Evolutionary conservation across 768 basidiomycete species (phyloP), one percentile per base, ranked within the genome.

Genomic region (Boletellus emodensis): DNA sequence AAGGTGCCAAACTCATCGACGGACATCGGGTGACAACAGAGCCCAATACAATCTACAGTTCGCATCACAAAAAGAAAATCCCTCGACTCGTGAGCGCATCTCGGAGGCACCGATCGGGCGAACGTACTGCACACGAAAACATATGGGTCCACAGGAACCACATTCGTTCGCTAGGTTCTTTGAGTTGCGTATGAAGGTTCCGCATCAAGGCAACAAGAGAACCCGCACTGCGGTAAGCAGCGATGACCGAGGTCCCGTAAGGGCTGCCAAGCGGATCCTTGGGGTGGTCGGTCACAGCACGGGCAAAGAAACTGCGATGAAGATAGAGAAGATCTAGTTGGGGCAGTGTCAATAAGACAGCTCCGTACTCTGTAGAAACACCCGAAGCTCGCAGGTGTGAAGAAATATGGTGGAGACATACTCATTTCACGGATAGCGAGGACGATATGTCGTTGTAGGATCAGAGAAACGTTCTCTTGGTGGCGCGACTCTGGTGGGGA

Each of bases 21-120:
- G 86, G 85, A 66, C 85, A 87, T 44, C 85, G 75, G 15, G 86
- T 88, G 11, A 87, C 85, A 33, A 88, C 85, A 18, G 85, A 84
- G 33, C 85, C 85, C 41, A 88, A 68, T 44, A 88, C 74, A 54
- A 88, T 87, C 83, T 62, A 42, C 37, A 26, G 35, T 50, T 54
- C 44, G 24, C 20, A 33, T 45, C 44, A 38, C 14, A 37, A 42
- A 39, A 41, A 37, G 35, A 5, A 48, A 51, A 53, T 55, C 34
- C 51, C 41, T 44, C 30, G 12, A 9, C 26, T 32, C 24, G 54
- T 67, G 40, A 65, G 58, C 32, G 30, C 34, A 6, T 40, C 42
- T 34, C 52, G 46, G 49, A 54, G 50, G 51, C 55, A 35, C 46
- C 45, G 3, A 51, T 40, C 5, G 33, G 43, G 49, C 20, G 40